A percentile compares a stretch with the other conserved stretches of the same genome.
Conservation (phyloP, 116 monocot species). For the Dioscorea cayenensis region DNA sequence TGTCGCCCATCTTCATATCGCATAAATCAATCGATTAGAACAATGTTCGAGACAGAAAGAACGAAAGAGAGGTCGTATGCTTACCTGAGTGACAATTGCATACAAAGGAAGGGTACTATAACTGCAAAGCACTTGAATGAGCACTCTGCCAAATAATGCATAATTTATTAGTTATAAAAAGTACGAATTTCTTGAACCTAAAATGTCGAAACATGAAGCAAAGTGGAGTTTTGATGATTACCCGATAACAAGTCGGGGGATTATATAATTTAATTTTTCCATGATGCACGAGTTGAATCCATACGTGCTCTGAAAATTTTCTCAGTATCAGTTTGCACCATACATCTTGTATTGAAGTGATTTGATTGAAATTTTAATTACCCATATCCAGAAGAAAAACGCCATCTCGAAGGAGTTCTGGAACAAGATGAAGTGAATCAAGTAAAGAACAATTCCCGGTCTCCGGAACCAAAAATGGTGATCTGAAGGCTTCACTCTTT, state of each 20-base stretch:
- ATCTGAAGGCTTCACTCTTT: slow-evolving; percentile 53
- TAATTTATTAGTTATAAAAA: neutral
- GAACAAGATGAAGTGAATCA: slow-evolving; percentile 89
- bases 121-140: slow-evolving; percentile 77
- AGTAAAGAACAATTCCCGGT: slow-evolving; percentile 61
- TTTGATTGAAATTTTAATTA: slow-evolving; percentile 15
- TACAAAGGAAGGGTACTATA: slow-evolving; percentile 85
- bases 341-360: neutral
- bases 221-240: slow-evolving; percentile 8
- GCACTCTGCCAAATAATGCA: slow-evolving; percentile 26
- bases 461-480: slow-evolving; percentile 66
- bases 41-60: neutral
- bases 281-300: slow-evolving; percentile 83
- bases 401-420: slow-evolving; percentile 94
- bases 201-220: neutral
- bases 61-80: neutral
- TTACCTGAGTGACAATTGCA: slow-evolving; percentile 80
- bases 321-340: neutral
- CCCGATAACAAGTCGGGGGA: slow-evolving; percentile 79
- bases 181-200: too few species aligned
- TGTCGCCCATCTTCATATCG: slow-evolving; percentile 65
- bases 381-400: slow-evolving; percentile 93
- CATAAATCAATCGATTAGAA: neutral
- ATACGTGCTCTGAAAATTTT: slow-evolving; percentile 46
- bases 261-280: slow-evolving; percentile 51